Percentiles rank a stretch among this genome's conserved stretches.
phyloP scores from a whole-genome alignment of 176 grass and related monocot species.

The Musa acuminata region DNA sequence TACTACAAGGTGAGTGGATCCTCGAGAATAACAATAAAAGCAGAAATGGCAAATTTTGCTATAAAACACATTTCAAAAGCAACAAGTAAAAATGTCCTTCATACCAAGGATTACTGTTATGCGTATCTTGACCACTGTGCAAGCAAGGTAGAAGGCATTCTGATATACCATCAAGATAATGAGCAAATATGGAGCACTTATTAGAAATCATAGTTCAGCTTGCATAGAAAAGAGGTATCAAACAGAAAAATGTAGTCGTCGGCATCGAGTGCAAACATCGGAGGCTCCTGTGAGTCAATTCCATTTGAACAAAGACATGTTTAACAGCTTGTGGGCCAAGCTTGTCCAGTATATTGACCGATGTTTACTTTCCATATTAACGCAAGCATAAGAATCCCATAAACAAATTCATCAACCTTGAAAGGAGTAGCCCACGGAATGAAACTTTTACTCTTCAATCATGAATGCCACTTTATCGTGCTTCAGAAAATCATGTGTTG shows the following conservation, averaged over 20 bases:
- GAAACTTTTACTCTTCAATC: constrained; percentile 44
- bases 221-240: too few relatives aligned
- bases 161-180: too few relatives aligned
- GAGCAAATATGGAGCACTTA: too few relatives aligned
- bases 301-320: neutral
- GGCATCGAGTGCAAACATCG: neutral
- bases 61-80: too few relatives aligned
- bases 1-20: too few relatives aligned
- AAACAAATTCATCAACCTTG: constrained; percentile 11
- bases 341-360: neutral
- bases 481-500: constrained; percentile 45
- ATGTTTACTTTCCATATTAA: neutral
- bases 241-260: neutral
- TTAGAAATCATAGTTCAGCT: too few relatives aligned
- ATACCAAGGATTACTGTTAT: too few relatives aligned
- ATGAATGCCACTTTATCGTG: constrained; percentile 46
- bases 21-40: too few relatives aligned
- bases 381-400: neutral
- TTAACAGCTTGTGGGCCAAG: neutral
- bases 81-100: too few relatives aligned
- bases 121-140: too few relatives aligned
- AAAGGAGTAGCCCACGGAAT: neutral
- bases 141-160: too few relatives aligned
- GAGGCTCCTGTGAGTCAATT: neutral
- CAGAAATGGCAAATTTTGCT: too few relatives aligned